Percentiles rank a stretch among this genome's conserved stretches.
These are phyloP conservation scores for Ganoderma sp. DNA, from an alignment of 1,284 basidiomycete genomes.

Conservation along the genomic window DNA sequence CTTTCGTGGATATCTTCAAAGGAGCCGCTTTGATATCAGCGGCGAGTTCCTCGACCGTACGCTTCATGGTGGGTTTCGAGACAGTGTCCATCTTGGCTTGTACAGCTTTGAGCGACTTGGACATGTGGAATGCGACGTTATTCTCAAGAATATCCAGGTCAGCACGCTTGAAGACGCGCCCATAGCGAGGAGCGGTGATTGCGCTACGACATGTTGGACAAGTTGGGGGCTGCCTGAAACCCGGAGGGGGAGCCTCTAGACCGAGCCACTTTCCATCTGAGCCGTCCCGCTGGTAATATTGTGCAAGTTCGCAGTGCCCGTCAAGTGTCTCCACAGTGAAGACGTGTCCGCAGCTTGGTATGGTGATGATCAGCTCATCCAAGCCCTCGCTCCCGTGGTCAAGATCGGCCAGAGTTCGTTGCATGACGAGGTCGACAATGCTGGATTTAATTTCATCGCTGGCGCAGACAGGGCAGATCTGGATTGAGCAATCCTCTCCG, in stretches of 20 bases:
- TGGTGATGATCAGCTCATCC: constrained; percentile 64
- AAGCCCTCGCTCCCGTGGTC: constrained; percentile 47
- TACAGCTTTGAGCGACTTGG: constrained; percentile 45
- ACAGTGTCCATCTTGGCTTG: constrained; percentile 36
- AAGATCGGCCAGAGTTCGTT: constrained; percentile 57
- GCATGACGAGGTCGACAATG: constrained; percentile 66
- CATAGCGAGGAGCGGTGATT: constrained; percentile 61
- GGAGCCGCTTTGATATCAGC: not conserved
- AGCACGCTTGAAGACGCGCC: constrained; percentile 65
- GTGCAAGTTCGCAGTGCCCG: constrained; percentile 56
- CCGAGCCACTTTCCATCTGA: constrained; percentile 48
- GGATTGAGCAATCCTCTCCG: constrained; percentile 66
- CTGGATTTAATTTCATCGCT: constrained; percentile 46
- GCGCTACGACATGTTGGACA: constrained; percentile 62
- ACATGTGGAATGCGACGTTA: constrained; percentile 62
- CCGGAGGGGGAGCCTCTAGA: constrained; percentile 47
- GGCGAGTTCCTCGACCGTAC: constrained; percentile 8
- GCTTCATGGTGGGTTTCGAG: constrained; percentile 15
- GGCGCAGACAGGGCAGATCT: constrained; percentile 62
- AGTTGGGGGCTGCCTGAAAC: constrained; percentile 52
- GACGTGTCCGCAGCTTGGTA: constrained; percentile 62
- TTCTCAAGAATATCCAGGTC: constrained; percentile 66
- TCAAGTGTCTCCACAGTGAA: constrained; percentile 80
- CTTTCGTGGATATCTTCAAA: constrained; percentile 27
- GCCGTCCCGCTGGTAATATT: constrained; percentile 53